Evolutionary conservation across 116 monocot species (phyloP).

Genomic region (Cymodocea nodosa): DNA sequence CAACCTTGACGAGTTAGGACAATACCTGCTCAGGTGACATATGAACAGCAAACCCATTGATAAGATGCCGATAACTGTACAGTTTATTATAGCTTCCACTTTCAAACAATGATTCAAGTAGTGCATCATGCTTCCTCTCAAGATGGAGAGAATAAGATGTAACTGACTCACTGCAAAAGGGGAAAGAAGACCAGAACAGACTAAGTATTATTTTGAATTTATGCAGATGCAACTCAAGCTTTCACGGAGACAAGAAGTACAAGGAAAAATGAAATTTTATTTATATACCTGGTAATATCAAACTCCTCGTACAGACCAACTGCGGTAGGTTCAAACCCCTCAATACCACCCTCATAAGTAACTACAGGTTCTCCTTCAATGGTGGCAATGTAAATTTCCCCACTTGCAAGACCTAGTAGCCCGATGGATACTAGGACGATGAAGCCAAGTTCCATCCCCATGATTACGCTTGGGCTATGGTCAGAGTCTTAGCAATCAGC

Average conservation of each 20-base stretch:
- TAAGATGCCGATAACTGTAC: slow-evolving; percentile 83
- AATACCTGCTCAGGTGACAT: slow-evolving; percentile 66
- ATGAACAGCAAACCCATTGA: slow-evolving; percentile 91
- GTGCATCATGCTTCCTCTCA: slow-evolving; percentile 61
- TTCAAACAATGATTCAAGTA: slow-evolving; percentile 79
- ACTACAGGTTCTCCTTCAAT: slow-evolving; percentile 90
- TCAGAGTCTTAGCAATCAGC: not conserved
- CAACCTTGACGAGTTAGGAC: not conserved
- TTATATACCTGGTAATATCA: slow-evolving; percentile 62
- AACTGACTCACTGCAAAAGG: slow-evolving; percentile 50
- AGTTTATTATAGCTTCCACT: slow-evolving; percentile 71
- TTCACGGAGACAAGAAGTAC: not conserved
- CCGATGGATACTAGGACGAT: not conserved
- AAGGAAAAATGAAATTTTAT: not conserved
- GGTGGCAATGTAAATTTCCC: slow-evolving; percentile 78
- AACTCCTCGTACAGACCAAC: slow-evolving; percentile 48
- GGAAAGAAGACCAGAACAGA: not conserved
- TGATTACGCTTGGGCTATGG: not conserved
- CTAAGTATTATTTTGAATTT: too few species aligned
- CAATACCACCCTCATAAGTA: slow-evolving; percentile 63
- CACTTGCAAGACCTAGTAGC: slow-evolving; percentile 29
- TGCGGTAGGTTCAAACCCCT: slow-evolving; percentile 79
- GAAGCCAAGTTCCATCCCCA: not conserved
- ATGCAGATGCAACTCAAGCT: too few species aligned
- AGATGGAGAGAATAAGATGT: slow-evolving; percentile 74